Conservation (phyloP, 208 protist species). For the Naegleria fowleri region DNA sequence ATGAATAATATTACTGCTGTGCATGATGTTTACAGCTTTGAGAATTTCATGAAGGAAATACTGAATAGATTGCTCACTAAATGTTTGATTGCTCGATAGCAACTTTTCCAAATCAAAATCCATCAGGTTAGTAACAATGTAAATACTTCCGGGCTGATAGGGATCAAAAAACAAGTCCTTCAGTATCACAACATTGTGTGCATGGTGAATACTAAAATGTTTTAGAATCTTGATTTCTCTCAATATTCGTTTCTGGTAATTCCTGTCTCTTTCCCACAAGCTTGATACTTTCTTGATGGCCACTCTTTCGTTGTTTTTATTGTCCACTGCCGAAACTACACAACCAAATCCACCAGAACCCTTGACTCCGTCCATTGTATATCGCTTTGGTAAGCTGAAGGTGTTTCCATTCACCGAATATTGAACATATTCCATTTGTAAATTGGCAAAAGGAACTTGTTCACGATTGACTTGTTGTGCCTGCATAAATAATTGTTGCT, state of each 20-base stretch:
- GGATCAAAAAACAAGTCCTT: background rate
- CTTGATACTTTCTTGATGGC: constrained; percentile 19
- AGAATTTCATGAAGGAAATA: constrained; percentile 24
- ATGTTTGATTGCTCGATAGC: background rate
- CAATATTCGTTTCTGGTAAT: constrained; percentile 22
- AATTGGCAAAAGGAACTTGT: background rate
- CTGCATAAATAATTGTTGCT: no score
- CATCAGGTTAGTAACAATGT: constrained; percentile 10
- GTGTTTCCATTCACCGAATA: background rate
- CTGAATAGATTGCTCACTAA: constrained; percentile 3
- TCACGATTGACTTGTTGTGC: background rate
- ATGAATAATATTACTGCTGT: constrained; percentile 16
- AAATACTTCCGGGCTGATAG: background rate
- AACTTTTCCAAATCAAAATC: constrained; percentile 19
- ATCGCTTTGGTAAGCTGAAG: background rate
- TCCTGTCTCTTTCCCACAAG: background rate
- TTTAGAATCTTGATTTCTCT: constrained; percentile 25
- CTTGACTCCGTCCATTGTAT: background rate
- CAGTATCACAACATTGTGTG: background rate
- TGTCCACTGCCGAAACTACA: background rate
- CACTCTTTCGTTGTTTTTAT: background rate
- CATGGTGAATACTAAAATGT: background rate
- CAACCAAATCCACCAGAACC: constrained; percentile 8
- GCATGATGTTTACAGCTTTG: background rate
- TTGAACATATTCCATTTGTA: background rate